These are phyloP conservation scores for Irpex sp. DNA, from an alignment of 1,284 basidiomycete species.

Conservation along the genomic window DNA sequence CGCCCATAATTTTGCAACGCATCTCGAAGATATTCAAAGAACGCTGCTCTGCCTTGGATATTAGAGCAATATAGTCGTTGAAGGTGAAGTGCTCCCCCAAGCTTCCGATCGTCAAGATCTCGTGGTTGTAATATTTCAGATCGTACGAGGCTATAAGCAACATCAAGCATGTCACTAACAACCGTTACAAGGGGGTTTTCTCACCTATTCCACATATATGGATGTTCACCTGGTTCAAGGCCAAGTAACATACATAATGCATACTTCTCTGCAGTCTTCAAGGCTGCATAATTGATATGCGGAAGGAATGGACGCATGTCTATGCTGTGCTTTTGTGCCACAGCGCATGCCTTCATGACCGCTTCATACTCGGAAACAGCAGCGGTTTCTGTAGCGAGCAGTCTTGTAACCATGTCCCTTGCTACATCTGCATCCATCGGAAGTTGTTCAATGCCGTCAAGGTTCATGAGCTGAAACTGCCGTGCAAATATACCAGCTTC, in stretches of 20 bases:
- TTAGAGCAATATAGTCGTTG: constrained; percentile 61
- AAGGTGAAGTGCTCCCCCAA: constrained; percentile 49
- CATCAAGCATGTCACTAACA: background rate
- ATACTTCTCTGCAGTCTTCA: constrained; percentile 50
- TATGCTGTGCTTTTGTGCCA: constrained; percentile 42
- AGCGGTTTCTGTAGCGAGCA: constrained; percentile 46
- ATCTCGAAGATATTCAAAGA: constrained; percentile 57
- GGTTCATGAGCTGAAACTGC: constrained; percentile 27
- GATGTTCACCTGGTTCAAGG: constrained; percentile 36
- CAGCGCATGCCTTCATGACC: constrained; percentile 43
- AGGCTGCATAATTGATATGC: constrained; percentile 52
- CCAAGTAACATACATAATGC: constrained; percentile 39
- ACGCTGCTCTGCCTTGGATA: constrained; percentile 46
- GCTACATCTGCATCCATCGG: constrained; percentile 29
- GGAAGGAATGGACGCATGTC: constrained; percentile 41
- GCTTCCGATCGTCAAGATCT: constrained; percentile 47
- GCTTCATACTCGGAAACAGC: constrained; percentile 58
- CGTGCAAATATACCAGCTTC: constrained; percentile 43
- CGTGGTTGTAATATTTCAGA: constrained; percentile 51
- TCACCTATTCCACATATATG: constrained; percentile 50
- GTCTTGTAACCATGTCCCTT: constrained; percentile 35
- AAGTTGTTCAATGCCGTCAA: constrained; percentile 2
- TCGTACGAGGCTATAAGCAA: constrained; percentile 39
- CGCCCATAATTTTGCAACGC: constrained; percentile 53
- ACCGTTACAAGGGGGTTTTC: background rate